These are phyloP conservation scores for Dendrocalamus sinicus DNA, from an alignment of 176 grass and related monocot species.

Conservation along the genomic window DNA sequence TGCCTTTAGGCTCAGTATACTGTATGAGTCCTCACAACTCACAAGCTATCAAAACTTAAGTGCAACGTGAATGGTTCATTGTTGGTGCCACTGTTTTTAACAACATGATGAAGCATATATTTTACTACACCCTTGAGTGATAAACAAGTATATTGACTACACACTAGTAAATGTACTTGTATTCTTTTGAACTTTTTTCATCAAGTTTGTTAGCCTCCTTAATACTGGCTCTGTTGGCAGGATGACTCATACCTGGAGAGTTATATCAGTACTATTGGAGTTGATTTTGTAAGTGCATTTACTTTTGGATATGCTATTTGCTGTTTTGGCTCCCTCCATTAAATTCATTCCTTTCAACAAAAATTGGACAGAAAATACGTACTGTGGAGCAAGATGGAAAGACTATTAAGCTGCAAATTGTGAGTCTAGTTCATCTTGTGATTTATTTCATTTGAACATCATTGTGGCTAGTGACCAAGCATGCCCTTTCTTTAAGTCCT, in stretches of 20 bases:
- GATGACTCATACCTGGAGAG: slow-evolving; percentile 89
- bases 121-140: not conserved
- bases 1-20: not conserved
- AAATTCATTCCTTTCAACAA: not conserved
- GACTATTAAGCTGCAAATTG: slow-evolving; percentile 79
- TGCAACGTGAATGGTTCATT: not conserved
- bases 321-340: not conserved
- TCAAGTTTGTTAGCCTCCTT: not conserved
- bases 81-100: not conserved
- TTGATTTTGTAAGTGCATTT: slow-evolving; percentile 55
- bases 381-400: slow-evolving; percentile 86
- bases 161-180: not conserved
- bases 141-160: not conserved
- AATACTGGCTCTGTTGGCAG: slow-evolving; percentile 36
- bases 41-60: slow-evolving; percentile 8
- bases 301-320: not conserved
- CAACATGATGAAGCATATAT: not conserved
- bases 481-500: not conserved
- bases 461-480: not conserved
- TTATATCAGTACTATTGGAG: slow-evolving; percentile 89
- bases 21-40: slow-evolving; percentile 4
- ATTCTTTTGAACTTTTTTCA: slow-evolving; percentile 2
- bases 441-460: not conserved
- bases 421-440: slow-evolving; percentile 38
- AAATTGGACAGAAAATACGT: slow-evolving; percentile 60